Evolutionary conservation across 805 yeast genomes (phyloP).

Genomic region (Kodamaea leandrae): DNA sequence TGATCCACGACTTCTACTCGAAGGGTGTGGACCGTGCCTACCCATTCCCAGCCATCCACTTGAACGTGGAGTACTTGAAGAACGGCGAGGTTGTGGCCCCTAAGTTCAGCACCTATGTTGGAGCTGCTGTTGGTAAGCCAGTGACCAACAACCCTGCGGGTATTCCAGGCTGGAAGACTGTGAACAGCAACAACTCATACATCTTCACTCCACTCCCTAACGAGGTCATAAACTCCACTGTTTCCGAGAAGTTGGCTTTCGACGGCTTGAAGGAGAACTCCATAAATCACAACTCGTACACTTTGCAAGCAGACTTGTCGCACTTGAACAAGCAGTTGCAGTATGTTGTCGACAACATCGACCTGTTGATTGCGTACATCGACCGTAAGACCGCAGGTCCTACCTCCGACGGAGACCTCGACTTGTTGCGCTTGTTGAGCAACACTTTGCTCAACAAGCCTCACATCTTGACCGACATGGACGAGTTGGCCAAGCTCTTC

Average conservation of each 20-base stretch:
- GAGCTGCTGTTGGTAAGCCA: slow-evolving; percentile 67
- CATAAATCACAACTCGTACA: slow-evolving; percentile 27
- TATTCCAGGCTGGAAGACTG: slow-evolving; percentile 40
- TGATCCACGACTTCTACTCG: slow-evolving; percentile 77
- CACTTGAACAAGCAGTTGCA: slow-evolving; percentile 47
- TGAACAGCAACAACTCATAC: slow-evolving; percentile 39
- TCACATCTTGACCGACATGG: slow-evolving; percentile 46
- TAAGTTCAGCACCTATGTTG: slow-evolving; percentile 63
- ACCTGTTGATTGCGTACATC: slow-evolving; percentile 49
- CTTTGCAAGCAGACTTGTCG: slow-evolving; percentile 35
- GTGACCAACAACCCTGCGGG: slow-evolving; percentile 31
- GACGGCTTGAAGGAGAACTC: slow-evolving; percentile 41
- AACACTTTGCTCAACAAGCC: slow-evolving; percentile 54
- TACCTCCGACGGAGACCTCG: slow-evolving; percentile 46
- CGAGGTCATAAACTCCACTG: slow-evolving; percentile 51
- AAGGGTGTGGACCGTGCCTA: slow-evolving; percentile 65
- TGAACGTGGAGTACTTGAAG: slow-evolving; percentile 63
- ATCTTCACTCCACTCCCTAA: slow-evolving; percentile 77
- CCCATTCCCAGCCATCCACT: slow-evolving; percentile 76
- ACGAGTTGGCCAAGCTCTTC: slow-evolving; percentile 57
- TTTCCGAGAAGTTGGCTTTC: slow-evolving; percentile 56
- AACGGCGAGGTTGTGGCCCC: slow-evolving; percentile 51
- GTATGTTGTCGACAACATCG: slow-evolving; percentile 47
- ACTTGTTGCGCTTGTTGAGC: slow-evolving; percentile 65
- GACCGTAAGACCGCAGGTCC: slow-evolving; percentile 35